phyloP scores from a whole-genome alignment of 257 asterid species.

The Ehretia macrophylla region DNA sequence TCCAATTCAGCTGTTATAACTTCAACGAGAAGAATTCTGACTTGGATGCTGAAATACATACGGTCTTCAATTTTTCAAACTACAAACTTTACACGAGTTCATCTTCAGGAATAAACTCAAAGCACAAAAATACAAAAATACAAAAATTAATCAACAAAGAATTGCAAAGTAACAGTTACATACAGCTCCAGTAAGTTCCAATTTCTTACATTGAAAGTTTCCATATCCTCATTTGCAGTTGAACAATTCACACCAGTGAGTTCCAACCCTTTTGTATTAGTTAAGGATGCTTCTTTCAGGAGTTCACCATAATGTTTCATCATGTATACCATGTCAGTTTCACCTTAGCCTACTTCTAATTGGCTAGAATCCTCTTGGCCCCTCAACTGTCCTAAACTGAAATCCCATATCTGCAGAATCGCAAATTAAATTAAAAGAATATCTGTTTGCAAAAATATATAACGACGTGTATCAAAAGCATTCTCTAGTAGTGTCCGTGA shows the following conservation, averaged over 20 bases:
- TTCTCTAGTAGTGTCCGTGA: background rate
- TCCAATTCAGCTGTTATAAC: too few species aligned
- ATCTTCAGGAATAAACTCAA: too few species aligned
- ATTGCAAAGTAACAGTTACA: too few species aligned
- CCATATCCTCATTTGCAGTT: slow-evolving; percentile 35
- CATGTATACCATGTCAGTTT: slow-evolving; percentile 41
- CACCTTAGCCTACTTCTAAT: slow-evolving; percentile 50
- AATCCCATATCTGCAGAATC: slow-evolving; percentile 87
- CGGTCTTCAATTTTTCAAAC: too few species aligned
- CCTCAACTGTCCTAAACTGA: slow-evolving; percentile 72
- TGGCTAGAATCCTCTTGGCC: slow-evolving; percentile 48
- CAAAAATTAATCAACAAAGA: too few species aligned
- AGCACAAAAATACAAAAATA: too few species aligned
- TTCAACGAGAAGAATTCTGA: too few species aligned
- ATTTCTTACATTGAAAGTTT: slow-evolving; percentile 55
- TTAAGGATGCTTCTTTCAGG: slow-evolving; percentile 54
- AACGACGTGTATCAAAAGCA: background rate
- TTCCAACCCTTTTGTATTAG: slow-evolving; percentile 45
- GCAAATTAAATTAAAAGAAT: slow-evolving; percentile 7
- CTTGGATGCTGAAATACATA: too few species aligned
- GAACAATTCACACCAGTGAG: slow-evolving; percentile 43
- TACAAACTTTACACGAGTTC: too few species aligned
- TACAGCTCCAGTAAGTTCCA: background rate
- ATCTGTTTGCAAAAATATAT: background rate
- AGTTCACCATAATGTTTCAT: slow-evolving; percentile 66